Evolutionary conservation across 2,329 filamentous ascomycete genomes (phyloP).

Genomic region (Colletotrichum sp.): DNA sequence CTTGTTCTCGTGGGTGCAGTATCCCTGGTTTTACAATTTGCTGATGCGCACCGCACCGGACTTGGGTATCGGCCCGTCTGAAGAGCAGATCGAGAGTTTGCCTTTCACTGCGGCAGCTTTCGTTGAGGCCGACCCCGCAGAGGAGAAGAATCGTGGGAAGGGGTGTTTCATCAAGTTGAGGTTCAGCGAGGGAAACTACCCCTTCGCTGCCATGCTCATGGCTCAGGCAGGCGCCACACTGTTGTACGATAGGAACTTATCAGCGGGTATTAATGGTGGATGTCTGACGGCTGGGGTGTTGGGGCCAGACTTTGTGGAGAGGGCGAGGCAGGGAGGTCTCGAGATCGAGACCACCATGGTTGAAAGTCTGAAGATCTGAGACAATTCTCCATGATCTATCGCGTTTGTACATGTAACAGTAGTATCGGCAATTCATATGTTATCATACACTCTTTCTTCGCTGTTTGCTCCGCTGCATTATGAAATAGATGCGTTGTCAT

Average conservation of each 20-base stretch:
- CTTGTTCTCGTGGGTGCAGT: neutral
- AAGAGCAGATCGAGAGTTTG: neutral
- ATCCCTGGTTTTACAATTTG: neutral
- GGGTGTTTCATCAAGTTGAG: neutral
- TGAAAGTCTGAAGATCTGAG: neutral
- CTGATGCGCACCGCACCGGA: neutral
- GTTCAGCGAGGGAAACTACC: neutral
- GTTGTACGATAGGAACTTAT: neutral
- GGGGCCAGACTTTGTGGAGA: neutral
- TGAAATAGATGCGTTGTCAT: neutral
- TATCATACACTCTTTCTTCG: neutral
- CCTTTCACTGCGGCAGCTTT: neutral
- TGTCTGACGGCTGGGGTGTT: neutral
- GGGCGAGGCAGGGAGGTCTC: neutral
- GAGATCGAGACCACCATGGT: neutral
- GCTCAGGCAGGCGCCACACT: neutral
- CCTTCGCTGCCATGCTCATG: neutral
- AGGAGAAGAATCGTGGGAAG: neutral
- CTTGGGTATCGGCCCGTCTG: neutral
- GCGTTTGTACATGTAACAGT: accelerated
- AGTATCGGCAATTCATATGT: neutral
- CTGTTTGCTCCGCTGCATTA: accelerated
- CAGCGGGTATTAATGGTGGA: neutral
- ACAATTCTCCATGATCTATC: neutral
- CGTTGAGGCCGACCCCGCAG: neutral